phyloP scores from a whole-genome alignment of 331 rosid genomes.

The Quercus tomentella region DNA sequence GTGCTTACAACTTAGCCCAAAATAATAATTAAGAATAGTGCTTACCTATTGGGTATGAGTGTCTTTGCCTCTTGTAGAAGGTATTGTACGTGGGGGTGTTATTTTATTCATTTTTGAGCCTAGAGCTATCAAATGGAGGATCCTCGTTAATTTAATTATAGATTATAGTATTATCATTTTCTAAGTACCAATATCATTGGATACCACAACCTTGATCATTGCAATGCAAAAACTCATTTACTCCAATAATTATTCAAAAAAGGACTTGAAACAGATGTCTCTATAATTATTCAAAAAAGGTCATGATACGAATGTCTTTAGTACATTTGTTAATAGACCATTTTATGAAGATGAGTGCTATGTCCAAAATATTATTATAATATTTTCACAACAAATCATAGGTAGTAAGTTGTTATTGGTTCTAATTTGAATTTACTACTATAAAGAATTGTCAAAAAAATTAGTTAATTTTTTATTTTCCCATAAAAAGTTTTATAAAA shows the following conservation, averaged over 20 bases:
- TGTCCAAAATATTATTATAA: fast-evolving
- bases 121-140: not conserved
- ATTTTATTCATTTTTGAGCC: not conserved
- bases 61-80: too few species aligned
- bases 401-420: too few species aligned
- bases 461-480: too few species aligned
- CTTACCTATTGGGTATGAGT: not conserved
- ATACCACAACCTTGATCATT: not conserved
- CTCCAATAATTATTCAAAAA: not conserved
- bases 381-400: too few species aligned
- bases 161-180: not conserved
- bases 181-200: not conserved
- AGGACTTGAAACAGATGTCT: too few species aligned
- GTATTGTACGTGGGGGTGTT: not conserved
- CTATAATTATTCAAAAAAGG: not conserved
- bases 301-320: fast-evolving
- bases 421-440: too few species aligned
- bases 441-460: too few species aligned
- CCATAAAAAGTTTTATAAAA: too few species aligned
- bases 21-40: not conserved
- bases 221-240: not conserved
- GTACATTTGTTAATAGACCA: too few species aligned
- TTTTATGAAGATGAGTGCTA: too few species aligned
- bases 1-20: too few species aligned
- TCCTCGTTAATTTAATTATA: not conserved